Evolutionary conservation across 2,329 filamentous ascomycete species (phyloP).

Genomic region (Xylariales sp.): DNA sequence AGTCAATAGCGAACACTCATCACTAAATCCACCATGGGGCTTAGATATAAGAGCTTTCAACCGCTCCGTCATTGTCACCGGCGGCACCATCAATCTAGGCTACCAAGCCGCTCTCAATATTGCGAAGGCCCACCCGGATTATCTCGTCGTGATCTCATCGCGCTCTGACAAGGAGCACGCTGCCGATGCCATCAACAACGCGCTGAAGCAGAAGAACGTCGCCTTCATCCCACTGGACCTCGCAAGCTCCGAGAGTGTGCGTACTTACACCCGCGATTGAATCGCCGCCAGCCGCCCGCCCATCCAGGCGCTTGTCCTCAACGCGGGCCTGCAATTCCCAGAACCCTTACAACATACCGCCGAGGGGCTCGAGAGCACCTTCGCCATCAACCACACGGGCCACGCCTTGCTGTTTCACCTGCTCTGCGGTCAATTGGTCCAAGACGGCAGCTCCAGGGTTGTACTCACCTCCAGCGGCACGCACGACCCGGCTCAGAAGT

Average conservation of each 20-base stretch:
- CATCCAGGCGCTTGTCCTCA: slow-evolving; percentile 40
- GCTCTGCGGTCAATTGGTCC: slow-evolving; percentile 32
- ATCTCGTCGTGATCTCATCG: slow-evolving; percentile 36
- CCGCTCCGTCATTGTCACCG: slow-evolving; percentile 34
- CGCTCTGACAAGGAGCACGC: slow-evolving; percentile 36
- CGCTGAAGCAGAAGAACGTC: slow-evolving; percentile 32
- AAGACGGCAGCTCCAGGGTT: slow-evolving; percentile 35
- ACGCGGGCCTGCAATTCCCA: slow-evolving; percentile 43
- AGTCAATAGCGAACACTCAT: too few species aligned
- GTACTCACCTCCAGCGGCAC: slow-evolving; percentile 38
- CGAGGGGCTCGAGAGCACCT: slow-evolving; percentile 42
- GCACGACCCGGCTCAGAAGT: slow-evolving; percentile 41
- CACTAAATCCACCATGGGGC: too few species aligned
- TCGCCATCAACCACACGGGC: slow-evolving; percentile 45
- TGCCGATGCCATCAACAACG: slow-evolving; percentile 37
- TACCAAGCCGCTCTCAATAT: slow-evolving; percentile 35
- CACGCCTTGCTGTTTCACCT: slow-evolving; percentile 46
- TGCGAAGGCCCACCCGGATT: slow-evolving; percentile 33
- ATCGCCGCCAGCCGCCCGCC: slow-evolving; percentile 28
- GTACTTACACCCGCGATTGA: slow-evolving; percentile 35
- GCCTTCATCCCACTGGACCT: slow-evolving; percentile 40
- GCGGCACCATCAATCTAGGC: slow-evolving; percentile 39
- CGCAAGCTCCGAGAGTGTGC: slow-evolving; percentile 30
- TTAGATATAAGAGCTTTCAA: too few species aligned
- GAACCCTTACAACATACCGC: slow-evolving; percentile 23